Percentiles rank a stretch among this genome's conserved stretches.
phyloP scores from a whole-genome alignment of 108 stramenopile species.

The Craspedostauros australis region DNA sequence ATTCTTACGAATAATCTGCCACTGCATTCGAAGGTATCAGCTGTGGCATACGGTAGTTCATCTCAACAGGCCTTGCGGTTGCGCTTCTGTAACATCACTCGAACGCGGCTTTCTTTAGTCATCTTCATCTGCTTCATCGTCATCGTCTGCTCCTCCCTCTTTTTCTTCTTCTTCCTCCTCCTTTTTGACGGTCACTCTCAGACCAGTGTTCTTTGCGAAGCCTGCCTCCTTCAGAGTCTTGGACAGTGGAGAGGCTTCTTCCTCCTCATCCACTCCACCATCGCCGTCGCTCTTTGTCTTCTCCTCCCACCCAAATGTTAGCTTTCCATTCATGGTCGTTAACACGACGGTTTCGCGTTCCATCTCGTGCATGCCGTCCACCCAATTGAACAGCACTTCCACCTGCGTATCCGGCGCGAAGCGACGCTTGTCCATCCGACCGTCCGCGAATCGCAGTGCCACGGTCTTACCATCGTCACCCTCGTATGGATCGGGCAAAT shows the following conservation, averaged over 20 bases:
- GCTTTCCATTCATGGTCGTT: conserved; percentile 68
- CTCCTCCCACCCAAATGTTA: conserved; percentile 55
- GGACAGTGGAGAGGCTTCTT: too few relatives aligned
- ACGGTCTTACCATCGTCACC: conserved; percentile 50
- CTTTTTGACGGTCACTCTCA: conserved; percentile 45
- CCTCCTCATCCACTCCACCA: too few relatives aligned
- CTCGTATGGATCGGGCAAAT: conserved; percentile 42
- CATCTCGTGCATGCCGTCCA: conserved; percentile 60
- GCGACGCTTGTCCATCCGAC: conserved; percentile 35
- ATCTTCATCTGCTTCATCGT: too few relatives aligned
- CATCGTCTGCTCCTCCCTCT: too few relatives aligned
- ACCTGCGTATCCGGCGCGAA: conserved; percentile 46
- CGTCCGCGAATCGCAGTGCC: conserved; percentile 58
- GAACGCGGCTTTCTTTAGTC: too few relatives aligned
- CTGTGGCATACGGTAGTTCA: too few relatives aligned
- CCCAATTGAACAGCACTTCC: conserved; percentile 71
- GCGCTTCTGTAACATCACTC: too few relatives aligned
- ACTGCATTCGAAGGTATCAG: too few relatives aligned
- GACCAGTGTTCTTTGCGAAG: conserved; percentile 53
- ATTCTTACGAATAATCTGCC: too few relatives aligned
- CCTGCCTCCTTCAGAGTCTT: conserved; percentile 49
- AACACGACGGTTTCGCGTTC: conserved; percentile 69
- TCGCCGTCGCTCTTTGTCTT: conserved; percentile 17
- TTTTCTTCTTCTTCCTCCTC: conserved; percentile 20
- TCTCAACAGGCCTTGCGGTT: too few relatives aligned